Conservation (phyloP, 1,139 yeast species). For the Yamadazyma blattariae region DNA sequence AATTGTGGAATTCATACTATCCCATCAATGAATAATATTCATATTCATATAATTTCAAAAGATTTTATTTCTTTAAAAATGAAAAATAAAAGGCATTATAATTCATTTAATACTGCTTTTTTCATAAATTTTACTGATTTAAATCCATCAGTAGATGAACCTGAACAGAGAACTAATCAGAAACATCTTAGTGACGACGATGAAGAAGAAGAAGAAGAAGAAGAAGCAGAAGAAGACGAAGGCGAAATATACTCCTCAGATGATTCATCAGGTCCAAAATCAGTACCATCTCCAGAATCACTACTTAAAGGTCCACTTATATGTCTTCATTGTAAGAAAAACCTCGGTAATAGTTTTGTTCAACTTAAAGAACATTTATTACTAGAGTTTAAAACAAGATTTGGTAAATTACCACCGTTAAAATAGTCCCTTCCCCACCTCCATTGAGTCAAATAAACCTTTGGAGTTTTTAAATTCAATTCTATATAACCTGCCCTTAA, state of each 20-base stretch:
- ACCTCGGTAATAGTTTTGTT: conserved; percentile 46
- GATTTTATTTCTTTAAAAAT: conserved; percentile 56
- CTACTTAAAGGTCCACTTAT: conserved; percentile 36
- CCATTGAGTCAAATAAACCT: too few species aligned
- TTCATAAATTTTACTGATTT: conserved; percentile 50
- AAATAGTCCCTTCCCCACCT: neutral
- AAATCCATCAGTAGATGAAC: conserved; percentile 8
- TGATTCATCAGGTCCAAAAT: neutral
- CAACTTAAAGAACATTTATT: conserved; percentile 48
- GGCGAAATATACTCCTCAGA: conserved; percentile 9
- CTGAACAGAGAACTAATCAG: neutral
- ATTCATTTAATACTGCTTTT: conserved; percentile 65
- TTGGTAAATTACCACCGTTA: conserved; percentile 5
- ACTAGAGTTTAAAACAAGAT: conserved; percentile 33
- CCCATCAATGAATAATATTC: conserved; percentile 70
- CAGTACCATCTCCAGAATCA: conserved; percentile 4
- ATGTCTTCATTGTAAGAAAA: conserved; percentile 49
- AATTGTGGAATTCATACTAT: conserved; percentile 65
- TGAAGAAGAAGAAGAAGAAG: neutral
- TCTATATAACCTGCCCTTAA: too few species aligned
- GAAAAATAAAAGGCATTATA: conserved; percentile 67
- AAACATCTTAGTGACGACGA: too few species aligned
- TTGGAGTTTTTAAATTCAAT: too few species aligned
- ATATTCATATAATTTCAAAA: conserved; percentile 66
- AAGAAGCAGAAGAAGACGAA: neutral